phyloP scores from a whole-genome alignment of 345 rosid species.

The Leavenworthia alabamica region DNA sequence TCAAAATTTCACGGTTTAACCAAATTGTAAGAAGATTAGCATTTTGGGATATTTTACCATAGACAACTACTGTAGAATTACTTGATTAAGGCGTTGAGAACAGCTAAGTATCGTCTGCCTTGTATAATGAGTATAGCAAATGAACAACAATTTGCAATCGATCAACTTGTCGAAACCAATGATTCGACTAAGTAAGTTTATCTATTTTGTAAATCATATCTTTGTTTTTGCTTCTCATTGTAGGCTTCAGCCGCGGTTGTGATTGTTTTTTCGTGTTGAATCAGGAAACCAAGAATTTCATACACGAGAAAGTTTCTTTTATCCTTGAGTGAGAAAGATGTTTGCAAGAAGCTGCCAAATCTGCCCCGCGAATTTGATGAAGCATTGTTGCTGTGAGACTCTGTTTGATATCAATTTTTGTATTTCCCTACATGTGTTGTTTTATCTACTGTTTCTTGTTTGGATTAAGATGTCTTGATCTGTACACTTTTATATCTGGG shows the following conservation, averaged over 20 bases:
- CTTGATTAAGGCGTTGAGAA: conserved; percentile 9
- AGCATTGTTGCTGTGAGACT: conserved; percentile 53
- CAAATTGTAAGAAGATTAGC: background rate
- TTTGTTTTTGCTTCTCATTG: background rate
- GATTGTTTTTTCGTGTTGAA: conserved; percentile 18
- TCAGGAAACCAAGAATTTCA: conserved; percentile 51
- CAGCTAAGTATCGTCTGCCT: conserved; percentile 7
- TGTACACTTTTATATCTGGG: conserved; percentile 9
- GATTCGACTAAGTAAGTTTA: conserved; percentile 36
- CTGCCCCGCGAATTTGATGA: conserved; percentile 55
- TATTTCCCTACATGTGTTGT: background rate
- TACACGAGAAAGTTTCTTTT: conserved; percentile 68
- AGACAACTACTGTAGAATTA: conserved; percentile 15
- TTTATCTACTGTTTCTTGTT: conserved; percentile 1
- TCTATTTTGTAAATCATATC: background rate
- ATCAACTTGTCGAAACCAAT: conserved; percentile 36
- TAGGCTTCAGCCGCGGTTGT: background rate
- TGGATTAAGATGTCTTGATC: conserved; percentile 5
- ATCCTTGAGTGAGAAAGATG: conserved; percentile 61
- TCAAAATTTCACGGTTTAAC: background rate
- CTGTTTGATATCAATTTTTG: background rate
- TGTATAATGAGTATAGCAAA: conserved; percentile 58
- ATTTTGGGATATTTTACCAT: background rate
- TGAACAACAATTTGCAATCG: conserved; percentile 37
- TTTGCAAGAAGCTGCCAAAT: conserved; percentile 67